Percentiles rank a stretch among this genome's conserved stretches.
Evolutionary conservation across 441 rosid genomes (phyloP).

Genomic region (Bocquillonia castaneifolia): DNA sequence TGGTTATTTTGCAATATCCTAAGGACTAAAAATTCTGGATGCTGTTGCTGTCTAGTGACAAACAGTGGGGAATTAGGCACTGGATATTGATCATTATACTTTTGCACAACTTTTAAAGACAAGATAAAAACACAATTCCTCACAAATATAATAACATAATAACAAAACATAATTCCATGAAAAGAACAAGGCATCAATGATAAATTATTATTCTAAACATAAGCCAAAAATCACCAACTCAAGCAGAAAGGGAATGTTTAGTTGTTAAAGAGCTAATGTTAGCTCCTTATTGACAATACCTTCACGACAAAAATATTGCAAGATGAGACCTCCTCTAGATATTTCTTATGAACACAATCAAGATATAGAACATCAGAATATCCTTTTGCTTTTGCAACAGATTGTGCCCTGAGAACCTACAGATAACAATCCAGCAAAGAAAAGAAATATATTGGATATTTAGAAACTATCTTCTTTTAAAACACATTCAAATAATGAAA

Average conservation of each 20-base stretch:
- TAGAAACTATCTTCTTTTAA: too few relatives aligned
- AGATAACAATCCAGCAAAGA: constrained; percentile 3
- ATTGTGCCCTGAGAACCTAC: constrained; percentile 88
- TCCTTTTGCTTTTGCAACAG: constrained; percentile 86
- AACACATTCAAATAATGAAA: not conserved
- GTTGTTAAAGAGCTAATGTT: not conserved
- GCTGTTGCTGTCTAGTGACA: not conserved
- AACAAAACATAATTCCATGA: not conserved
- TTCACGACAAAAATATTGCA: constrained; percentile 94
- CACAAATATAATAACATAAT: not conserved
- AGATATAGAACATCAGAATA: constrained; percentile 91
- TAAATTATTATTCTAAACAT: not conserved
- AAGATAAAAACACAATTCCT: not conserved
- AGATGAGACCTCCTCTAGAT: constrained; percentile 86
- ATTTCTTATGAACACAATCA: constrained; percentile 77
- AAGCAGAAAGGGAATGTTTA: not conserved
- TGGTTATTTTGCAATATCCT: not conserved
- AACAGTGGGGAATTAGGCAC: not conserved
- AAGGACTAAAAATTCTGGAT: not conserved
- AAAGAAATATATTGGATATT: not conserved
- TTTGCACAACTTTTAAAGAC: not conserved
- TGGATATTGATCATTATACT: not conserved
- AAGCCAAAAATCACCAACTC: not conserved
- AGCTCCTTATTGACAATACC: constrained; percentile 39
- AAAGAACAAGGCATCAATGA: constrained; percentile 2